Evolutionary conservation across 805 yeast species (phyloP).

Genomic region (Kazachstania taianensis): DNA sequence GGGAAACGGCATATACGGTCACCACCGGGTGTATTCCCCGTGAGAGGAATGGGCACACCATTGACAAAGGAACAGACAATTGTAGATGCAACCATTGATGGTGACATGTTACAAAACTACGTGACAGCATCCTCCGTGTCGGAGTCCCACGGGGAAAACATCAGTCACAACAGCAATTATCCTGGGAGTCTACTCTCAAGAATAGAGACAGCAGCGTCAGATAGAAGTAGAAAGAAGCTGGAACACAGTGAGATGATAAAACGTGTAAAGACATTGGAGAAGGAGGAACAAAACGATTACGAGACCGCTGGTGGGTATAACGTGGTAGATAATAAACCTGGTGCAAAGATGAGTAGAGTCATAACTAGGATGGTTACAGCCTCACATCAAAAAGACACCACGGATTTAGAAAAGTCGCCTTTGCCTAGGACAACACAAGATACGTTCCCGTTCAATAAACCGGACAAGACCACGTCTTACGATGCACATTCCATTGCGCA

Average conservation of each 20-base stretch:
- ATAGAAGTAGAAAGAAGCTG: background rate
- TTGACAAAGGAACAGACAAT: slow-evolving; percentile 45
- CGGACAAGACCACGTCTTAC: background rate
- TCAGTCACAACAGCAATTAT: no score
- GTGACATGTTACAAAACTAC: background rate
- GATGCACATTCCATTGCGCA: background rate
- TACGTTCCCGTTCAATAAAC: slow-evolving; percentile 3
- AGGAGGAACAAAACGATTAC: slow-evolving; percentile 23
- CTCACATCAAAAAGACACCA: slow-evolving; percentile 5
- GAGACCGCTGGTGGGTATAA: slow-evolving; percentile 22
- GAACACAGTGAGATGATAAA: slow-evolving; percentile 2
- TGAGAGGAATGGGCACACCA: slow-evolving; percentile 67
- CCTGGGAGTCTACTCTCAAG: background rate
- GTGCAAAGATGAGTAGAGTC: slow-evolving; percentile 28
- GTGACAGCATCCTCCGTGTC: background rate
- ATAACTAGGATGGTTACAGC: slow-evolving; percentile 17
- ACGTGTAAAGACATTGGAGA: slow-evolving; percentile 13
- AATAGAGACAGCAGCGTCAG: background rate
- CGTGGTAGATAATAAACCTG: slow-evolving; percentile 28
- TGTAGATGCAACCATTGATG: slow-evolving; percentile 31
- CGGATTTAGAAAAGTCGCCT: slow-evolving; percentile 2
- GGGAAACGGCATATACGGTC: slow-evolving; percentile 31
- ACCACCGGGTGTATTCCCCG: slow-evolving; percentile 75
- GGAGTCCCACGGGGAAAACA: background rate
- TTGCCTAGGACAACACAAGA: slow-evolving; percentile 24